phyloP scores from a whole-genome alignment of 106 monocot genomes.

The Narthecium ossifragum region DNA sequence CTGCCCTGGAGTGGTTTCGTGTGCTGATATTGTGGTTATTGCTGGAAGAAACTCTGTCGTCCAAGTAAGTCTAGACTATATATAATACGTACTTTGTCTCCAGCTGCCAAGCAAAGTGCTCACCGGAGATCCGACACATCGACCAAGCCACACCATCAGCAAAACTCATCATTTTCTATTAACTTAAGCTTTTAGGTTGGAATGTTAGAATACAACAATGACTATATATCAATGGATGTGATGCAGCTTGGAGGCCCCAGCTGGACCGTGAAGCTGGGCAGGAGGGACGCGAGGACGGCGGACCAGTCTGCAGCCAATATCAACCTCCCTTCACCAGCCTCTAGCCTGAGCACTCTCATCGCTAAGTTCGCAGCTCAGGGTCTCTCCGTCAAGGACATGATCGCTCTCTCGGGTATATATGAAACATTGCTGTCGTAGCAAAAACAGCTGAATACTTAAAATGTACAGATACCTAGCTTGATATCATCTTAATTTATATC shows the following conservation, averaged over 20 bases:
- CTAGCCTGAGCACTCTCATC: constrained; percentile 18
- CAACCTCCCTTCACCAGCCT: constrained; percentile 20
- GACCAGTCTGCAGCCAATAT: constrained; percentile 14
- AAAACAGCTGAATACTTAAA: too few relatives aligned
- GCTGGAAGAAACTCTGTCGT: constrained; percentile 10
- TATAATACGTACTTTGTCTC: neutral
- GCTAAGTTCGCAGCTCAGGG: constrained; percentile 13
- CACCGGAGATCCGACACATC: too few relatives aligned
- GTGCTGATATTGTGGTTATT: constrained; percentile 18
- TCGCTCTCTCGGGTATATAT: constrained; percentile 18
- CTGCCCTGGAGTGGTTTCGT: constrained; percentile 13
- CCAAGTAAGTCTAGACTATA: neutral
- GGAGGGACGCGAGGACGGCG: constrained; percentile 24
- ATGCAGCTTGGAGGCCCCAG: constrained; percentile 26
- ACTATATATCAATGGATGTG: too few relatives aligned
- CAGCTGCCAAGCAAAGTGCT: too few relatives aligned
- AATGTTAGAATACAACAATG: neutral
- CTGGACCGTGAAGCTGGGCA: constrained; percentile 28
- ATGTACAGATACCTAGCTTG: neutral
- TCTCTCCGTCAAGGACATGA: constrained; percentile 21
- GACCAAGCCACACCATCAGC: too few relatives aligned
- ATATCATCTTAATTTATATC: neutral
- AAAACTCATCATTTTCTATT: too few relatives aligned
- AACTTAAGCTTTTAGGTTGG: neutral
- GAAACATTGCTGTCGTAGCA: too few relatives aligned